Conservation (phyloP, 148 eudicot genomes). For the Arctostaphylos glauca region DNA sequence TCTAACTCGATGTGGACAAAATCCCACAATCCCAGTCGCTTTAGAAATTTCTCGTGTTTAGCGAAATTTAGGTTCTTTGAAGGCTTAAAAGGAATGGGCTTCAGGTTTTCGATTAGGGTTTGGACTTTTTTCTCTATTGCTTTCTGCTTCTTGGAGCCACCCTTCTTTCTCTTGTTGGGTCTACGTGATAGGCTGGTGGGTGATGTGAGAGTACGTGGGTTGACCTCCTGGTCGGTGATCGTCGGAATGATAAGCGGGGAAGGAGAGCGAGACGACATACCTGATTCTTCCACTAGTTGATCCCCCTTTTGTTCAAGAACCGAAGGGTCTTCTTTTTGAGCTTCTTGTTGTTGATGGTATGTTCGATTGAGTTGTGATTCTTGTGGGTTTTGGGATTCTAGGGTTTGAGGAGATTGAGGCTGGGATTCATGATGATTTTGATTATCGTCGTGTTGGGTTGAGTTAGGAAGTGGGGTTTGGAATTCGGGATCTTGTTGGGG, state of each 20-base stretch:
- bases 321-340: not conserved
- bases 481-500: conserved; percentile 9
- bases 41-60: conserved; percentile 47
- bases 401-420: conserved; percentile 19
- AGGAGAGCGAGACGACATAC: conserved; percentile 7
- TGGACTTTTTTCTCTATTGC: conserved; percentile 45
- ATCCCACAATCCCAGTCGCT: conserved; percentile 70
- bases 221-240: not conserved
- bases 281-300: not conserved
- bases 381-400: conserved; percentile 12
- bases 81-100: conserved; percentile 66
- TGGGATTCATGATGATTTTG: not conserved
- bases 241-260: not conserved
- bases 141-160: conserved; percentile 21
- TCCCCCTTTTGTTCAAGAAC: not conserved
- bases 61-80: conserved; percentile 40
- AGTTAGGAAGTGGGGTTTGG: not conserved
- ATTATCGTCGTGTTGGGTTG: not conserved
- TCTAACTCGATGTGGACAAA: conserved; percentile 64
- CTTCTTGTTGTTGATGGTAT: not conserved
- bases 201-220: conserved; percentile 3
- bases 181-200: conserved; percentile 22
- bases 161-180: conserved; percentile 38
- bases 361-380: not conserved
- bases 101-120: conserved; percentile 32